These are phyloP conservation scores for Coniochaeta sp. DNA, from an alignment of 2,329 filamentous ascomycete genomes.

Conservation along the genomic window DNA sequence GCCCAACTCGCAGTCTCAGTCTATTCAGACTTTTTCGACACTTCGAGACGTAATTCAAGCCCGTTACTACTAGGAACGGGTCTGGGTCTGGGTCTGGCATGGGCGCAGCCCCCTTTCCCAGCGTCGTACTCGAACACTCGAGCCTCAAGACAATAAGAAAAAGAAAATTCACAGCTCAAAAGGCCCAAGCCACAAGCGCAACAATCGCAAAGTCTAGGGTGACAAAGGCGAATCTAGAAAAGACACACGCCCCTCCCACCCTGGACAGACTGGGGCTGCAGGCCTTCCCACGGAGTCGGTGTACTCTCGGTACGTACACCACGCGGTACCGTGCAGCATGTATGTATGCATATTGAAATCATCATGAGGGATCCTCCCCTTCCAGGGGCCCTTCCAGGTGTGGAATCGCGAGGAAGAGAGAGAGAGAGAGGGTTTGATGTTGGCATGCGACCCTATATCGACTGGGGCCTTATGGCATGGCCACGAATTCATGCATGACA, in stretches of 20 bases:
- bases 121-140: constrained; percentile 2
- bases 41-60: background rate
- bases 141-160: background rate
- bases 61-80: background rate
- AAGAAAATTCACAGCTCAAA: background rate
- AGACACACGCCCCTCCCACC: background rate
- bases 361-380: background rate
- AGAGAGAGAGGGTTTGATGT: constrained; percentile 7
- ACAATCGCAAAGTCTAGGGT: background rate
- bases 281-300: background rate
- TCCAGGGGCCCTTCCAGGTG: too few relatives aligned
- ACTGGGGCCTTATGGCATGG: constrained; percentile 28
- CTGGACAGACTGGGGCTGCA: background rate
- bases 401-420: background rate
- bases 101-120: background rate
- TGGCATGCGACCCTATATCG: constrained; percentile 26
- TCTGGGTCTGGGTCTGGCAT: background rate
- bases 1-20: background rate
- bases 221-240: background rate
- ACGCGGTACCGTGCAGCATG: background rate
- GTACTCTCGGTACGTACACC: background rate
- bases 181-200: background rate
- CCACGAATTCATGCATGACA: constrained; percentile 39
- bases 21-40: background rate
- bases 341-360: background rate